Percentiles rank a stretch among this genome's conserved stretches.
Conservation (phyloP, 768 basidiomycete species). For the Lyophyllum semitale region DNA sequence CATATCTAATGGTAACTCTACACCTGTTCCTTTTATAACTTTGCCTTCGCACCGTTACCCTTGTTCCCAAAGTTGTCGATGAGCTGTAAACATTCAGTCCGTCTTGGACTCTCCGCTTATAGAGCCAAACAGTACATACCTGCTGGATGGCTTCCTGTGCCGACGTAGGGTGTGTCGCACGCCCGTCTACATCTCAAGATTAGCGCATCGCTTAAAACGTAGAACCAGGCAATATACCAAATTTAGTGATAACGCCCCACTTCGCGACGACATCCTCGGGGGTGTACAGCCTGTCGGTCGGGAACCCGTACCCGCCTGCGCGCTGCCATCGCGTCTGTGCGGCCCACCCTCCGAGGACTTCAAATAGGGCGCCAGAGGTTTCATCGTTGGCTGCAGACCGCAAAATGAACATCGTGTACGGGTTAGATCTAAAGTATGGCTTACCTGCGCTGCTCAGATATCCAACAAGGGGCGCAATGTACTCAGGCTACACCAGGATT, state of each 20-base stretch:
- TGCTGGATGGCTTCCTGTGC: constrained; percentile 78
- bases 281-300: constrained; percentile 68
- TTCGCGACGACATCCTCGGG: constrained; percentile 81
- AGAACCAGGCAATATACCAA: constrained; percentile 51
- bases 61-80: constrained; percentile 56
- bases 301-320: constrained; percentile 85
- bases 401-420: background rate
- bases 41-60: constrained; percentile 46
- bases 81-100: constrained; percentile 27
- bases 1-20: constrained; percentile 3
- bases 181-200: constrained; percentile 51
- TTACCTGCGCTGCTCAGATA: constrained; percentile 79
- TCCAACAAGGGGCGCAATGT: constrained; percentile 89
- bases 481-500: constrained; percentile 66
- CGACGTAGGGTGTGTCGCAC: constrained; percentile 78
- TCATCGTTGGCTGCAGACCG: constrained; percentile 61
- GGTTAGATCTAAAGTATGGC: background rate
- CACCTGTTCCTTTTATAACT: constrained; percentile 37
- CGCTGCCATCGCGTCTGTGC: constrained; percentile 94
- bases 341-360: constrained; percentile 89
- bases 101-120: background rate
- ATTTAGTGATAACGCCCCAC: constrained; percentile 84
- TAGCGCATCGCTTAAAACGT: constrained; percentile 1
- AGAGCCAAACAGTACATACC: constrained; percentile 36
- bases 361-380: constrained; percentile 77